Evolutionary conservation across 2,329 filamentous ascomycete genomes (phyloP), one percentile per base, ranked within the genome.

Genomic region (Akanthomyces muscarius): DNA sequence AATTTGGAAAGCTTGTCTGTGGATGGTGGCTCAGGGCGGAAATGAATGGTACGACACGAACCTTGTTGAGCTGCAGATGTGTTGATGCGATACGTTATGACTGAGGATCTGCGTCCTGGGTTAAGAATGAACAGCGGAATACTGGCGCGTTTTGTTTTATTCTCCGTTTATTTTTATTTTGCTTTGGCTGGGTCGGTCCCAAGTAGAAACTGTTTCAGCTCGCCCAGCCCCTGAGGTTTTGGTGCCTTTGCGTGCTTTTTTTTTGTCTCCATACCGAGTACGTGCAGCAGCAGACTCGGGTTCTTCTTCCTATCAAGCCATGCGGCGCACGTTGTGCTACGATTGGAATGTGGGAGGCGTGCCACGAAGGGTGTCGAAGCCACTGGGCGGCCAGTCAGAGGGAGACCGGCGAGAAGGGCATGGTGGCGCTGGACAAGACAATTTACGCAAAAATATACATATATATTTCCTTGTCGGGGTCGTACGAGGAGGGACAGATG

Each of bases 161-260:
- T 48, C 47, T 38, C 5, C 33, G 14, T 14, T 47, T 10, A 21
- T 8, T 10, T 10, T 10, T 5, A 4, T 42, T 21, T 51, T 50
- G 47, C 45, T 28, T 50, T 50, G 30, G 21, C 11, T 33, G 13
- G 36, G 14, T 33, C n/a, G 51, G 51, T 11, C 30, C 33, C 14
- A 42, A 59, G 56, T 42, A 59, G 56, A 59, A 38, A 42, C 21
- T n/a, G 56, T 59, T 51, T 59, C 56, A 59, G 56, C 45, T 59
- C 33, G 42, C 41, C 36, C 33, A 50, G 56, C 54, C 41, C 28
- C 42, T 47, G 42, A 44, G 7, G 6, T 30, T 45, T 23, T 56
- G 25, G 5, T 44, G n/a, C 36, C 52, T 42, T 41, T 28, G 21
- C n/a, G 36, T 54, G 36, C 21, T 54, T 41, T 28, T n/a, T 57